Evolutionary conservation across 1,284 basidiomycete genomes (phyloP), one percentile per base, ranked within the genome.

Genomic region (Ceratobasidium sp.): DNA sequence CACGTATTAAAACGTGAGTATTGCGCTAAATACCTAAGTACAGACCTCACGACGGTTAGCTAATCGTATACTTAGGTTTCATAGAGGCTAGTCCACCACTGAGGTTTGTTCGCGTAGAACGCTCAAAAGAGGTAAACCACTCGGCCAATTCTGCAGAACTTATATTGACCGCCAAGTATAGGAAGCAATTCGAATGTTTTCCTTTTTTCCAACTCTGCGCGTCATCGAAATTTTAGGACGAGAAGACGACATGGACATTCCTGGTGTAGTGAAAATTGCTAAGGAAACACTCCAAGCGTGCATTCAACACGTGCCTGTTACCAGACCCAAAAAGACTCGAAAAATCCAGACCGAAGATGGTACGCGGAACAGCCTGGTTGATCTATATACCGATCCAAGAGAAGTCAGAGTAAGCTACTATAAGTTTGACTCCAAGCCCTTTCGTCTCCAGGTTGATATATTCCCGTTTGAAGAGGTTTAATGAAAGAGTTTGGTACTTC

Each of bases 31-130:
- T 52, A 2, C 23, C n/a, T 23, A 13, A 33, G 9, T 64, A 1
- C 3, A 10, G 17, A 3, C 17, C 17, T 7, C 10, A 46, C 5
- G 5, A 64, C 15, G 17, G 12, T 44, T 15, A n/a, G n/a, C n/a
- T n/a, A n/a, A n/a, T n/a, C n/a, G n/a, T n/a, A n/a, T n/a, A n/a
- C 46, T 50, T 38, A 38, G 57, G 57, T 9, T 5, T 64, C 15
- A 12, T 59, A 6, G 64, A 64, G 17, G 48, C 66, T 3, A 56
- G 23, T n/a, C 66, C 66, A 1, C 66, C 66, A 17, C 50, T 68
- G 2, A 52, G 66, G 23, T 17, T 10, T 13, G 50, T 54, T 52
- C 50, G 50, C 12, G 20, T 54, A n/a, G n/a, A 2, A 33, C 17
- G 1, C 23, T 5, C 2, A 6, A 67, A 13, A 28, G 65, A 67